Conservation (phyloP, 352 stramenopile species). For the Phytophthora vignae region DNA sequence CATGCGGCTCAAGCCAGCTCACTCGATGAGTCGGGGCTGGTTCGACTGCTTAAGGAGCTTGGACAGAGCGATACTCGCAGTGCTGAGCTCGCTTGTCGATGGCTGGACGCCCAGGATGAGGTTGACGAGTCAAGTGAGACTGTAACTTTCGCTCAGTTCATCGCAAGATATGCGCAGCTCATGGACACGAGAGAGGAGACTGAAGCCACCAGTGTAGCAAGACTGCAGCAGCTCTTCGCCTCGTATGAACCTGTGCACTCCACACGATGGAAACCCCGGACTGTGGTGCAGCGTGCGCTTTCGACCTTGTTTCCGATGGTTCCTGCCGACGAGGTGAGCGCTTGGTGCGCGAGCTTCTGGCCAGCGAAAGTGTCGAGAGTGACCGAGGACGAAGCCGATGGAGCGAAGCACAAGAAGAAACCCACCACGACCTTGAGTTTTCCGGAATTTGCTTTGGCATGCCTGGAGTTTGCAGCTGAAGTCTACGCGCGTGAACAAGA, state of each 20-base stretch:
- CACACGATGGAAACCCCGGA: constrained; percentile 39
- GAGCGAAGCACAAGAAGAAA: constrained; percentile 8
- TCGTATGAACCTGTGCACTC: constrained; percentile 46
- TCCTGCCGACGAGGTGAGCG: constrained; percentile 32
- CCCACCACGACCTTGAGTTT: constrained; percentile 42
- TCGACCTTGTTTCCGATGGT: constrained; percentile 42
- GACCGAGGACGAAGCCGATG: neutral
- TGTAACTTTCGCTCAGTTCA: constrained; percentile 72
- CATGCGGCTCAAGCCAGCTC: constrained; percentile 29
- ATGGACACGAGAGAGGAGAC: constrained; percentile 19
- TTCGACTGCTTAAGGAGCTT: constrained; percentile 43
- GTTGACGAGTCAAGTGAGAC: constrained; percentile 6
- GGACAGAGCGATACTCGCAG: constrained; percentile 35
- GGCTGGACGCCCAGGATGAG: constrained; percentile 30
- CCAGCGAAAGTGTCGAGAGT: constrained; percentile 11
- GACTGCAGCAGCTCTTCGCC: constrained; percentile 51
- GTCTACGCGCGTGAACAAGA: constrained; percentile 27
- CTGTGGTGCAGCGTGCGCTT: constrained; percentile 38
- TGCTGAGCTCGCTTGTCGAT: constrained; percentile 29
- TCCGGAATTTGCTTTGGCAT: constrained; percentile 68
- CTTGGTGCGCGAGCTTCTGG: constrained; percentile 45
- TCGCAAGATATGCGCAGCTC: constrained; percentile 67
- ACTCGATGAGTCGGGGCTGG: constrained; percentile 52
- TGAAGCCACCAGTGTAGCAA: constrained; percentile 36
- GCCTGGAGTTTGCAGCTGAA: constrained; percentile 59